phyloP scores from a whole-genome alignment of 169 alveolate species.

The Babesia ovata region DNA sequence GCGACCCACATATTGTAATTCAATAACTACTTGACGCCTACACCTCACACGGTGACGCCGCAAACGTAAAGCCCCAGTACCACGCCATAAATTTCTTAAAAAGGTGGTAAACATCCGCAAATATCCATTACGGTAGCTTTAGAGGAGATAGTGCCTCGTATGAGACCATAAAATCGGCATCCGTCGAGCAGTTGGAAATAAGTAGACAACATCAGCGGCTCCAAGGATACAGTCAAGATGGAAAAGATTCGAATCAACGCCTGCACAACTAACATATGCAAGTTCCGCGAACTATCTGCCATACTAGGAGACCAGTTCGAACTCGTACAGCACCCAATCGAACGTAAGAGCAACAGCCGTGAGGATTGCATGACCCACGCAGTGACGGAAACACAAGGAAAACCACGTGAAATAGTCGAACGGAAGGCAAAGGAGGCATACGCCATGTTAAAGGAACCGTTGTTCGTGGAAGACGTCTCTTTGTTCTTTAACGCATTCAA shows the following conservation, averaged over 20 bases:
- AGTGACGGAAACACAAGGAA: constrained; percentile 69
- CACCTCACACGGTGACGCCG: too few relatives aligned
- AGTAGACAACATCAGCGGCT: too few relatives aligned
- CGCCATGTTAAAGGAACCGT: constrained; percentile 50
- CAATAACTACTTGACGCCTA: too few relatives aligned
- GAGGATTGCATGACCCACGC: background rate
- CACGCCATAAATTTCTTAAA: too few relatives aligned
- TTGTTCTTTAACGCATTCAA: constrained; percentile 59
- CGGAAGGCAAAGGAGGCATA: constrained; percentile 56
- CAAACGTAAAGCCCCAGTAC: too few relatives aligned
- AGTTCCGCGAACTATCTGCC: constrained; percentile 32
- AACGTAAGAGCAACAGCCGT: constrained; percentile 8
- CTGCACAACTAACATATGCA: constrained; percentile 47
- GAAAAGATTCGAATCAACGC: constrained; percentile 30
- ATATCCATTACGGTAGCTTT: too few relatives aligned
- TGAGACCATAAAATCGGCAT: too few relatives aligned
- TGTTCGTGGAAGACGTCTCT: constrained; percentile 59
- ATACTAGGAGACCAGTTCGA: constrained; percentile 64
- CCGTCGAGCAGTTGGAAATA: too few relatives aligned
- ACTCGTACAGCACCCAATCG: constrained; percentile 24
- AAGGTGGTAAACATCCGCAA: too few relatives aligned
- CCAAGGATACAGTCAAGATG: background rate
- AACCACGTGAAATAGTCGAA: constrained; percentile 43
- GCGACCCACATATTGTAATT: too few relatives aligned
- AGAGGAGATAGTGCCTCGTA: too few relatives aligned